phyloP scores from a whole-genome alignment of 257 asterid species.

The Cruciata laevipes region DNA sequence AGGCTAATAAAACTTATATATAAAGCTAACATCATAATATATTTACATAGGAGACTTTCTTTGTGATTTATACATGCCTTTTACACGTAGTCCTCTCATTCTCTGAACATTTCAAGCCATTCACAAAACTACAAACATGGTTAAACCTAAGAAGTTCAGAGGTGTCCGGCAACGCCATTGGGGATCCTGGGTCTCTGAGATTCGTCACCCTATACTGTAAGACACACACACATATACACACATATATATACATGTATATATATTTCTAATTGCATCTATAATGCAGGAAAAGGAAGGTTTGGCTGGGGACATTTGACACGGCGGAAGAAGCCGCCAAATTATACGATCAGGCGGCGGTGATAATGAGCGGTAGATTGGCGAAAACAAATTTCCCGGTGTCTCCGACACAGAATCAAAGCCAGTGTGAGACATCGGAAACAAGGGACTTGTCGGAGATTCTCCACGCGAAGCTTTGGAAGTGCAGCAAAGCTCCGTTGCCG shows the following conservation, averaged over 20 bases:
- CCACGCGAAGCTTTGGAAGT: slow-evolving; percentile 59
- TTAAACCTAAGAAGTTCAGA: slow-evolving; percentile 61
- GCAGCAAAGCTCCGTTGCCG: slow-evolving; percentile 77
- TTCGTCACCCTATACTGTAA: slow-evolving; percentile 86
- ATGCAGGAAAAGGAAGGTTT: slow-evolving; percentile 70
- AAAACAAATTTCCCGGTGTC: slow-evolving; percentile 64
- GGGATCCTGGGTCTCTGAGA: slow-evolving; percentile 99
- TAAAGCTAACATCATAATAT: too few relatives aligned
- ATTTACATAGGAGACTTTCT: too few relatives aligned
- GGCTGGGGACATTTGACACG: slow-evolving; percentile 83
- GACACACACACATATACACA: background rate
- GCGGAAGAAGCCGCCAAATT: slow-evolving; percentile 85
- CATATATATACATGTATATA: too few relatives aligned
- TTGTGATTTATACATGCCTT: too few relatives aligned
- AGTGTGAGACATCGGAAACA: slow-evolving; percentile 4
- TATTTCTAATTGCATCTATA: too few relatives aligned
- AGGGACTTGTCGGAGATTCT: slow-evolving; percentile 51
- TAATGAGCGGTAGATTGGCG: slow-evolving; percentile 70
- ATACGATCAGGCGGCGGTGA: slow-evolving; percentile 72
- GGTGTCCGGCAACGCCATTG: slow-evolving; percentile 95
- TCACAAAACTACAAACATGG: slow-evolving; percentile 28
- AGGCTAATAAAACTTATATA: background rate
- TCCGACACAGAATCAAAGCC: background rate
- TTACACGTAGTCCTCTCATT: background rate
- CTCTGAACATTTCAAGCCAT: background rate